phyloP scores from a whole-genome alignment of 371 early-diverging fungal species.

The Smittium mucronatum region DNA sequence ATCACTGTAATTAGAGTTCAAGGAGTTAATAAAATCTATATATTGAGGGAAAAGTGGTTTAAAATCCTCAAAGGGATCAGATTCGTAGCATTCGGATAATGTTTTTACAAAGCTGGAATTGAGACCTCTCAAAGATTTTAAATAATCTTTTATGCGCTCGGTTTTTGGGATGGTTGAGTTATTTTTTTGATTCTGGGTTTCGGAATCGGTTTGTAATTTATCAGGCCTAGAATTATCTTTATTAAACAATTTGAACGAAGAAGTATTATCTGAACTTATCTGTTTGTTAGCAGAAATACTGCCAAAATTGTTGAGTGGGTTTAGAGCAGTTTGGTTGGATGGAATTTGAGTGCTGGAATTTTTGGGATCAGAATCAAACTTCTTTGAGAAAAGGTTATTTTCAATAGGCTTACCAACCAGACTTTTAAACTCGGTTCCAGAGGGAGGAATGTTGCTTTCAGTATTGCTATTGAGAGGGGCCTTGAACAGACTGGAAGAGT shows the following conservation, averaged over 20 bases:
- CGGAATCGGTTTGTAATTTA: not conserved
- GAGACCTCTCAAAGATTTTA: not conserved
- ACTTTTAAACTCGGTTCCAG: not conserved
- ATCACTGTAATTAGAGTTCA: not conserved
- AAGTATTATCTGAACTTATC: not conserved
- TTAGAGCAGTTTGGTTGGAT: not conserved
- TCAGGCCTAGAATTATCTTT: not conserved
- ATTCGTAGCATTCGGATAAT: not conserved
- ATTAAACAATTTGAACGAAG: not conserved
- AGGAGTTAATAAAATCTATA: not conserved
- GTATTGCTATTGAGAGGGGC: not conserved
- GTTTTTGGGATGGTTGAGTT: not conserved
- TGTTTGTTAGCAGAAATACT: not conserved
- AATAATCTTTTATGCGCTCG: not conserved
- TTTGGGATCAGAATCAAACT: not conserved
- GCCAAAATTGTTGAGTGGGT: not conserved
- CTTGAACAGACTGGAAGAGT: not conserved
- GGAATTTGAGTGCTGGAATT: not conserved
- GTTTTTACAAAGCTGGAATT: not conserved
- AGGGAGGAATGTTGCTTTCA: not conserved
- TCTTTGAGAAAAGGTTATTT: not conserved
- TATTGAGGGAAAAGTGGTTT: not conserved
- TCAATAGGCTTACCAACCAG: not conserved
- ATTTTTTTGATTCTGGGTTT: not conserved
- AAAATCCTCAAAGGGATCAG: not conserved